phyloP scores from a whole-genome alignment of 352 stramenopile genomes.

The Pythium brachiatum region DNA sequence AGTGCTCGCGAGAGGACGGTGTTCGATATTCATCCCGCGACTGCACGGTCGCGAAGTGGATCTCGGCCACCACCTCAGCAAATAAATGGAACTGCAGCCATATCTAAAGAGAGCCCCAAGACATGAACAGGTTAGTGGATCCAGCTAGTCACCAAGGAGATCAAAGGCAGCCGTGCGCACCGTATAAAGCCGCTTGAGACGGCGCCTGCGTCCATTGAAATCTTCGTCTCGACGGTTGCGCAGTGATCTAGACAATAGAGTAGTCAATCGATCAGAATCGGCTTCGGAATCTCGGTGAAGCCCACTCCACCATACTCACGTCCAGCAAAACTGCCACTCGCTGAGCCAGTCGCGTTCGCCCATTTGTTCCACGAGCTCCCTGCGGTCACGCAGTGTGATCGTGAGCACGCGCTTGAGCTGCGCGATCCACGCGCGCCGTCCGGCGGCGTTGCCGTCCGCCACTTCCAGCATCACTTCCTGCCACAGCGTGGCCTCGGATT shows the following conservation, averaged over 20 bases:
- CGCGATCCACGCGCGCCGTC: conserved; percentile 61
- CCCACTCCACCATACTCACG: neutral
- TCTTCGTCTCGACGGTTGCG: conserved; percentile 28
- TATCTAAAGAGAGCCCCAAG: conserved; percentile 38
- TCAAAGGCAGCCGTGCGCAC: conserved; percentile 20
- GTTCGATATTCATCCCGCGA: conserved; percentile 27
- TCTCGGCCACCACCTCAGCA: conserved; percentile 57
- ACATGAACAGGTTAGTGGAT: neutral
- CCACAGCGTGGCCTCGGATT: conserved; percentile 49
- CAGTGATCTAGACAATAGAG: conserved; percentile 25
- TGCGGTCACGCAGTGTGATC: conserved; percentile 48
- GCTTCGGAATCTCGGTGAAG: neutral
- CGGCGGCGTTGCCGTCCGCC: conserved; percentile 70
- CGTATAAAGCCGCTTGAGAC: conserved; percentile 58
- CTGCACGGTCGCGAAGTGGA: conserved; percentile 57
- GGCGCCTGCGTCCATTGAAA: conserved; percentile 37
- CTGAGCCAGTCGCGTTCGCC: conserved; percentile 73
- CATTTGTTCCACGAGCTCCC: conserved; percentile 52
- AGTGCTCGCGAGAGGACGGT: conserved; percentile 12
- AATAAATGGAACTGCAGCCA: conserved; percentile 80
- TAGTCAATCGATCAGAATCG: neutral
- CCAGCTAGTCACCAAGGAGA: neutral
- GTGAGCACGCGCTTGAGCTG: conserved; percentile 53
- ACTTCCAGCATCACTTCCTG: conserved; percentile 64
- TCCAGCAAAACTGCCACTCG: conserved; percentile 74